Percentiles rank a stretch among this genome's conserved stretches.
These are phyloP conservation scores for Xerocomus nothofagi DNA, from an alignment of 1,284 basidiomycete species.

Conservation along the genomic window DNA sequence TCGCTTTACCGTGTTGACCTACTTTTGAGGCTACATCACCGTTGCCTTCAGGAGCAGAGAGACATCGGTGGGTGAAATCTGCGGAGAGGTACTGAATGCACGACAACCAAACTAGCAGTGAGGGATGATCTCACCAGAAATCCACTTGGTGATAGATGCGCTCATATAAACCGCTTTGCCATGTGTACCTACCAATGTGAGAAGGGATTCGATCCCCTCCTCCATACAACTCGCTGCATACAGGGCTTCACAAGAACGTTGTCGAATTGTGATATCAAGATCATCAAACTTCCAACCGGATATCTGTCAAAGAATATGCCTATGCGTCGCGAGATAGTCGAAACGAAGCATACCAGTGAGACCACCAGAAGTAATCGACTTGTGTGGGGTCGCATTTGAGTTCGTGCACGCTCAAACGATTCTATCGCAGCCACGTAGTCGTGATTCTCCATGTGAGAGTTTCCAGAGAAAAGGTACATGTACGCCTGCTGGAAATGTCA, in stretches of 20 bases:
- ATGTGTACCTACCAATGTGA: not conserved
- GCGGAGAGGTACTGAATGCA: too few species aligned
- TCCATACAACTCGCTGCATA: not conserved
- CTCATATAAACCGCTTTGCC: not conserved
- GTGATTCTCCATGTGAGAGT: not conserved
- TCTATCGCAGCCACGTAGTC: not conserved
- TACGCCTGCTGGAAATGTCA: not conserved
- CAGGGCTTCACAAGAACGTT: not conserved
- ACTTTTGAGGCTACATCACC: too few species aligned
- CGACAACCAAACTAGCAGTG: fast-evolving
- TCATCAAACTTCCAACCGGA: not conserved
- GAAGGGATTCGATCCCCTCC: not conserved
- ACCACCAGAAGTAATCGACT: not conserved
- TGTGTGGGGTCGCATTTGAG: too few species aligned
- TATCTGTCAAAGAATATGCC: not conserved
- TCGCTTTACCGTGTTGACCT: too few species aligned
- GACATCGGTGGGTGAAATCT: not conserved
- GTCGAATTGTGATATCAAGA: not conserved
- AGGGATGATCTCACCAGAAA: not conserved
- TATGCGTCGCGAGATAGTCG: not conserved
- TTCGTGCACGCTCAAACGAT: not conserved
- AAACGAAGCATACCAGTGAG: not conserved
- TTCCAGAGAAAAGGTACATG: not conserved
- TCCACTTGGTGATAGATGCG: not conserved
- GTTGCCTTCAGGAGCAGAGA: not conserved